phyloP scores from a whole-genome alignment of 1,139 yeast species.

The Yamadazyma spencermartinsiae region DNA sequence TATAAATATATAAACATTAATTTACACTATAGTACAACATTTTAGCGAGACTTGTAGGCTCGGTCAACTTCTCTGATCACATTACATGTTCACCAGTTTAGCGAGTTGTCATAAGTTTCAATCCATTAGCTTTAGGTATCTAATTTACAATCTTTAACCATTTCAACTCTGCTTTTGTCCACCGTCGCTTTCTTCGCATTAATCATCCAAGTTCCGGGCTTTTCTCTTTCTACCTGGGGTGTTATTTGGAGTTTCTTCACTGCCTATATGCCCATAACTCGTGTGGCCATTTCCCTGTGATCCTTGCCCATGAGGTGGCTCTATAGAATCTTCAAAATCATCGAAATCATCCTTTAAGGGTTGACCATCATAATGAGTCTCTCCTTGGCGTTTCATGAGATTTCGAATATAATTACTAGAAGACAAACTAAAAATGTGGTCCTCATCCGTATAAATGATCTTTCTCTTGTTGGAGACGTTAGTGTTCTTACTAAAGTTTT shows the following conservation, averaged over 20 bases:
- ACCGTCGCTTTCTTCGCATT: slow-evolving; percentile 2
- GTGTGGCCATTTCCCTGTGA: not conserved
- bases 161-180: not conserved
- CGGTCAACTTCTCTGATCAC: too few species aligned
- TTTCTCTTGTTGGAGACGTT: slow-evolving; percentile 49
- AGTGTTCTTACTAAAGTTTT: slow-evolving; percentile 65
- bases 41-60: too few species aligned
- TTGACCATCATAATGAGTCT: slow-evolving; percentile 1
- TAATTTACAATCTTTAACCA: too few species aligned
- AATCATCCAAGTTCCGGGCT: slow-evolving; percentile 32
- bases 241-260: slow-evolving; percentile 12
- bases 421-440: slow-evolving; percentile 81
- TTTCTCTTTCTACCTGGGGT: slow-evolving; percentile 42
- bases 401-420: slow-evolving; percentile 71
- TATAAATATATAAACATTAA: slow-evolving; percentile 1
- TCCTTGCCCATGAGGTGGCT: slow-evolving; percentile 21
- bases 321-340: slow-evolving; percentile 49
- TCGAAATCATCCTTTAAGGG: slow-evolving; percentile 39
- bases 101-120: too few species aligned
- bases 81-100: too few species aligned
- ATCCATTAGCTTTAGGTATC: too few species aligned
- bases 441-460: slow-evolving; percentile 69
- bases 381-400: slow-evolving; percentile 44
- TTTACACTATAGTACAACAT: slow-evolving; percentile 2
- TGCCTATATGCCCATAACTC: not conserved